A percentile compares a stretch with the other conserved stretches of the same genome.
phyloP scores from a whole-genome alignment of 2,329 filamentous ascomycete genomes.

The Alternaria consortialis region DNA sequence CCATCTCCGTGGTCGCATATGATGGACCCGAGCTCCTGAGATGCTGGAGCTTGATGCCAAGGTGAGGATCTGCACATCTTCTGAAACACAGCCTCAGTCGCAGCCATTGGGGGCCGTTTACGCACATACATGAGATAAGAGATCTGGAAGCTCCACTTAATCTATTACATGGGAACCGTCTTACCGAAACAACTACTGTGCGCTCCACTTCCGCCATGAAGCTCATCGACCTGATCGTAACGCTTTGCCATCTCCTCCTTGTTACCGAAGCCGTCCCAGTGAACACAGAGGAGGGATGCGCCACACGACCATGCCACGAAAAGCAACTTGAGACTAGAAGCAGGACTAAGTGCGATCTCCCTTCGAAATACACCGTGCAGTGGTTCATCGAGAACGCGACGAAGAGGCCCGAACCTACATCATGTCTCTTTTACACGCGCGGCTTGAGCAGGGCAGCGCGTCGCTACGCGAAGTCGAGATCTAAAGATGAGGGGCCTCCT shows the following conservation, averaged over 20 bases:
- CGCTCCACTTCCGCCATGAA: neutral
- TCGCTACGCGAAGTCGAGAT: neutral
- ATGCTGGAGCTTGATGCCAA: neutral
- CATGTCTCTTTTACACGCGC: neutral
- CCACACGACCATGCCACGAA: neutral
- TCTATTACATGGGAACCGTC: neutral
- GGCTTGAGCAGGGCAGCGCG: neutral
- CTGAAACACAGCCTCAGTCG: neutral
- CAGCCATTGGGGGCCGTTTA: neutral
- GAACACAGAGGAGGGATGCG: neutral
- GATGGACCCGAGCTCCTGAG: neutral
- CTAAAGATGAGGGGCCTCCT: neutral
- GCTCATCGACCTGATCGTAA: neutral
- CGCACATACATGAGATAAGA: neutral
- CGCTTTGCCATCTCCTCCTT: neutral
- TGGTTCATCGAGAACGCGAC: neutral
- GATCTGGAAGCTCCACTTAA: neutral
- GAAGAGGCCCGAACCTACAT: neutral
- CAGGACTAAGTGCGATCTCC: neutral
- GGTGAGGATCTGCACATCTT: neutral
- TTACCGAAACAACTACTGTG: neutral
- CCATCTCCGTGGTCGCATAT: neutral
- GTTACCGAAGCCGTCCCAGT: neutral
- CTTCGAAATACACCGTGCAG: neutral
- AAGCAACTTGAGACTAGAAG: neutral